phyloP scores from a whole-genome alignment of 768 basidiomycete genomes.

The Hericium alpestre region DNA sequence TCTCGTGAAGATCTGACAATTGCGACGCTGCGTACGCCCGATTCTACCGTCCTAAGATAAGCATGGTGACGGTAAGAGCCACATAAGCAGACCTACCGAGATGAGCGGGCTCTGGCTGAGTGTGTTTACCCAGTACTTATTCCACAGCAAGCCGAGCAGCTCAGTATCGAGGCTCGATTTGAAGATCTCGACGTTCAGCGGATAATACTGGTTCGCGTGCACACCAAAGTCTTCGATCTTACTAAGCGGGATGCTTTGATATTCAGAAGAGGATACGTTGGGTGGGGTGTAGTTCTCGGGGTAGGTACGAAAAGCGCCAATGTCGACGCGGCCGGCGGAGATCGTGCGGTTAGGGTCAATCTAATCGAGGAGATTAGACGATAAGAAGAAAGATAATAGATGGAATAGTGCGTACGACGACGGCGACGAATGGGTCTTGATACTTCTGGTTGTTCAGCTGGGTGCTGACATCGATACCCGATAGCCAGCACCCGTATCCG shows the following conservation, averaged over 20 bases:
- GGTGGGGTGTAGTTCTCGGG: constrained; percentile 91
- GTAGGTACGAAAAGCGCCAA: constrained; percentile 96
- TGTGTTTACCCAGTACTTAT: constrained; percentile 99
- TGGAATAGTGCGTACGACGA: constrained; percentile 56
- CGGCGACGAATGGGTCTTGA: constrained; percentile 94
- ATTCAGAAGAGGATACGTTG: constrained; percentile 58
- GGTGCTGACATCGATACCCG: constrained; percentile 96
- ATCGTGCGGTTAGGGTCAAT: constrained; percentile 98
- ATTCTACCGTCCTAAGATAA: constrained; percentile 46
- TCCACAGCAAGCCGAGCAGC: constrained; percentile 86
- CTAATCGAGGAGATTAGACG: constrained; percentile 26
- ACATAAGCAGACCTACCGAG: constrained; percentile 44
- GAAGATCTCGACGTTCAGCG: constrained; percentile 89
- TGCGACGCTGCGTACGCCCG: constrained; percentile 91
- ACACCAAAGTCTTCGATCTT: constrained; percentile 99
- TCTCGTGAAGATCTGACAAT: constrained; percentile 81
- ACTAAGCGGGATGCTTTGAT: constrained; percentile 90
- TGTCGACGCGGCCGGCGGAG: constrained; percentile 96
- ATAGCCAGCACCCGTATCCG: constrained; percentile 98
- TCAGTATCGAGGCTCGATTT: constrained; percentile 84
- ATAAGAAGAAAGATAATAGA: constrained; percentile 1
- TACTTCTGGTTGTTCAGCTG: constrained; percentile 92
- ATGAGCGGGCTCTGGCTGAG: constrained; percentile 87
- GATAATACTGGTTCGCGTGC: constrained; percentile 94
- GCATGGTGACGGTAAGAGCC: background rate